Evolutionary conservation across 2,329 filamentous ascomycete genomes (phyloP), one percentile per base, ranked within the genome.

Genomic region (Exophiala aquamarina): DNA sequence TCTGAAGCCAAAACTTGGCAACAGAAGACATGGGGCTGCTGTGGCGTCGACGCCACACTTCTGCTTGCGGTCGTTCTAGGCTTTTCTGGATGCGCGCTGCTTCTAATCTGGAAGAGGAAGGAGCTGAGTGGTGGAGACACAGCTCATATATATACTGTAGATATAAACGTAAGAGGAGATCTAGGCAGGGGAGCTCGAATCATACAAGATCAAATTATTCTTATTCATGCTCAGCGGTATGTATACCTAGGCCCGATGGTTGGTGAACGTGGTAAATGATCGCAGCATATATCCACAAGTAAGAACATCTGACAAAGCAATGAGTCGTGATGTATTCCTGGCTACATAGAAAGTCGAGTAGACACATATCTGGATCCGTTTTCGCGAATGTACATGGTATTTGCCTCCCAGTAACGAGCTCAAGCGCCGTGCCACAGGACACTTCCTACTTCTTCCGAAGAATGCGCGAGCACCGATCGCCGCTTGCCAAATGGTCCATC

Each of bases 391-490:
- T 19, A n/a, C n/a, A n/a, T n/a, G n/a, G n/a, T n/a, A n/a, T 29
- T 31, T 20, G 21, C 34, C 38, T 17, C 26, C 34, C 37, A 45
- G 41, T 36, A 45, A 49, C 44, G 50, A 56, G 50, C 53, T 56
- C 53, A 41, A 54, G 42, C 53, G 53, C 42, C 19, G 33, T 33
- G 41, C 35, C 40, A 23, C 23, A 13, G 19, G 15, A 44, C 26
- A 44, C 39, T 40, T 23, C 18, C 39, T 40, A 19, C 18, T 34
- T 26, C n/a, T 42, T 11, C 33, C 32, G 14, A 23, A 34, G 37
- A 34, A 41, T 46, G 37, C 43, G 49, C 49, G 46, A 52, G 47
- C 49, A 55, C 47, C 49, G 44, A 29, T 48, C 43, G 48, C 47
- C 44, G 39, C 45, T 26, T 41, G 15, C 19, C 33, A 40, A 34